Base-by-base conservation (phyloP, 306 rosid species). In the Parietaria judaica region DNA sequence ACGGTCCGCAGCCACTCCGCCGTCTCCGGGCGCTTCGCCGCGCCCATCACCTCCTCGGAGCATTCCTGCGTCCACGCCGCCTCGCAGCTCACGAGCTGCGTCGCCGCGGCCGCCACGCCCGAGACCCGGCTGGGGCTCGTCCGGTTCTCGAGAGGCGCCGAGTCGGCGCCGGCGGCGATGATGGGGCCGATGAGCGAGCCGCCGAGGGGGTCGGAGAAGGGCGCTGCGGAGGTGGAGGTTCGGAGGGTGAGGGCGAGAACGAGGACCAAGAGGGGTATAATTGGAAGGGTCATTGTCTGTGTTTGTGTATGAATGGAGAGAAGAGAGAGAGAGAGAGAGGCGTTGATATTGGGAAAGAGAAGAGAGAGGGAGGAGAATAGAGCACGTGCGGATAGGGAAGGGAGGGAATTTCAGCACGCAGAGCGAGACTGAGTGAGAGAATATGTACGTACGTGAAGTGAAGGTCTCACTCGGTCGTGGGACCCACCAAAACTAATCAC, bases 21-120 rank as follows among this genome's bases (percentile, higher is more conserved):
- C 58, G 66, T 84, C 79, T 91, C 96, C 67, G 83, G 70, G 61
- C n/a, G 63, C 72, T 63, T 74, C 51, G 92, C 95, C 6, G 80
- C 3, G 36, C 74, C 74, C 73, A 91, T 55, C 46, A 91, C 87
- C 64, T 77, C 80, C 55, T 81, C 82, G 44, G 97, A 87, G 56
- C 90, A 90, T 8, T 74, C 73, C 36, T 55, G 63, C 6, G 69
- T 81, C 97, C 97, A 90, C 83, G 43, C 95, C 85, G 39, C 64
- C 59, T 43, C 53, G 4, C n/a, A 70, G 14, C 6, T 5, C 55
- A 57, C 10, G 34, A 23, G 15, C 14, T 43, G 11, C 14, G 56
- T 4, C 6, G 60, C 6, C 13, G 60, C n/a, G 31, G 31, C 31
- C 31, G 31, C 31, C 31, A 23, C 31, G 31, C 31, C 31, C 8